Conservation (phyloP, 495 filamentous ascomycete genomes). For the Podospora comata region DNA sequence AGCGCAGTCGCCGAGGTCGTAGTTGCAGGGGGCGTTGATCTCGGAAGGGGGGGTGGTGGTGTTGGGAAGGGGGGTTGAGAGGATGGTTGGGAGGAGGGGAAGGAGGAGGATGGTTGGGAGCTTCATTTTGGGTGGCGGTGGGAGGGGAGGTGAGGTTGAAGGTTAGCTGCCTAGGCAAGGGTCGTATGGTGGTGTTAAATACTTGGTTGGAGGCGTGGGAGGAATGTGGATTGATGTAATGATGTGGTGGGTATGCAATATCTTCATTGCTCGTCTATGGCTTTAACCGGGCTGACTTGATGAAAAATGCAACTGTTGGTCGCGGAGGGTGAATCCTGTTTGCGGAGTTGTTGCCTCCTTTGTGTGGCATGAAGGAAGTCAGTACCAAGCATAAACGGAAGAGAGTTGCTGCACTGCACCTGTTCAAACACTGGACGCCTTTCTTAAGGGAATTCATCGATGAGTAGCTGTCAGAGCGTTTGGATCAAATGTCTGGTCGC, state of each 20-base stretch:
- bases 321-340: not conserved
- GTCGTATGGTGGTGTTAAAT: not conserved
- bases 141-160: not conserved
- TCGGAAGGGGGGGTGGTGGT: not conserved
- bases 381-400: no score
- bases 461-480: no score
- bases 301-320: not conserved
- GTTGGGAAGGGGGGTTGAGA: not conserved
- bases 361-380: not conserved
- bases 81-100: not conserved
- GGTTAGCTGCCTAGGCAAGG: not conserved
- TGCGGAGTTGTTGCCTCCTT: not conserved
- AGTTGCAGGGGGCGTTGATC: constrained; percentile 14
- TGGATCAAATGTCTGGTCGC: no score
- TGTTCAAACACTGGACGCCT: no score
- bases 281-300: not conserved
- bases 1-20: constrained; percentile 14
- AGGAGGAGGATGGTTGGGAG: not conserved
- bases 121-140: not conserved
- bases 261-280: not conserved
- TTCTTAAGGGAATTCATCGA: no score
- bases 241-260: not conserved
- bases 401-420: no score
- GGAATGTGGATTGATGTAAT: not conserved
- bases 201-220: not conserved